Conservation (phyloP, 768 basidiomycete genomes). For the Leccinellum albellum region DNA sequence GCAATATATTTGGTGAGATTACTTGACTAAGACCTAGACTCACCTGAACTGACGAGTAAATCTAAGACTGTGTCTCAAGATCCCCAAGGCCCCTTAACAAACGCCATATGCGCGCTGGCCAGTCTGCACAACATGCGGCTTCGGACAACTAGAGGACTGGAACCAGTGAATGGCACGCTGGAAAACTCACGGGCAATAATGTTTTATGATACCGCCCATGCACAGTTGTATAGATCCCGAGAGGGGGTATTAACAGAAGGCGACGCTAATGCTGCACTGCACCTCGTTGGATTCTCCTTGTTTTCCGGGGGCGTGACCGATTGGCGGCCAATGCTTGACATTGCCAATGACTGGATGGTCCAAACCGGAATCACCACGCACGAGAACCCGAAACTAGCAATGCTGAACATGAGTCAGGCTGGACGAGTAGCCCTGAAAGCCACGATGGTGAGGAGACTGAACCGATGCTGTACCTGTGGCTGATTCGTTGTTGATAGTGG, state of each 20-base stretch:
- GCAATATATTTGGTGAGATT: conserved; percentile 60
- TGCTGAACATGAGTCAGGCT: conserved; percentile 51
- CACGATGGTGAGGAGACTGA: conserved; percentile 54
- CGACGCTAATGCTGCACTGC: conserved; percentile 76
- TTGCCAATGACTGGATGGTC: conserved; percentile 74
- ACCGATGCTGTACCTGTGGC: not conserved
- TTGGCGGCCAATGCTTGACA: conserved; percentile 67
- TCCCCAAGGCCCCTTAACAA: conserved; percentile 66
- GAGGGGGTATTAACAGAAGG: conserved; percentile 55
- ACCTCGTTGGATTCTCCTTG: conserved; percentile 70
- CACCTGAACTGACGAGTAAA: conserved; percentile 14
- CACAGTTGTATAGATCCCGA: conserved; percentile 56
- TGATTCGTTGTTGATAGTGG: conserved; percentile 49
- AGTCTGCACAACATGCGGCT: conserved; percentile 63
- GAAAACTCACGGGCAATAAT: conserved; percentile 59
- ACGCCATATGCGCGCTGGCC: conserved; percentile 73
- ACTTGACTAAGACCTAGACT: not conserved
- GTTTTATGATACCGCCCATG: conserved; percentile 66
- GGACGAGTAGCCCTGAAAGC: conserved; percentile 63
- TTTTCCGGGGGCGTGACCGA: conserved; percentile 63
- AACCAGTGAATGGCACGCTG: conserved; percentile 48
- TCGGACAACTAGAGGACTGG: conserved; percentile 59
- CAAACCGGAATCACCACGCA: conserved; percentile 60
- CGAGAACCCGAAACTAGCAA: conserved; percentile 59
- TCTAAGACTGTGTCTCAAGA: conserved; percentile 52